Percentiles rank a stretch among this genome's conserved stretches.
phyloP scores from a whole-genome alignment of 164 flowering plant species.

The grape (Vitis vinifera) region ASM3070453v1 NC_081816.1:17523501-17524000 shows the following conservation, averaged over 20 bases:
- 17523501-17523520: constrained; percentile 97
- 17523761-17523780: constrained; percentile 30
- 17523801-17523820: too few relatives aligned
- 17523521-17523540: constrained; percentile 81
- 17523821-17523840: too few relatives aligned
- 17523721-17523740: constrained; percentile 61
- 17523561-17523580: constrained; percentile 81
- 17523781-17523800: too few relatives aligned
- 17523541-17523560: constrained; percentile 55
- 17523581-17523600: constrained; percentile 84
- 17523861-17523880: too few relatives aligned
- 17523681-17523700: constrained; percentile 53
- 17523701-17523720: constrained; percentile 58
- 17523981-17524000: too few relatives aligned
- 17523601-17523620: constrained; percentile 68
- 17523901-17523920: too few relatives aligned
- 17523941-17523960: too few relatives aligned
- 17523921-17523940: too few relatives aligned
- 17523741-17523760: constrained; percentile 66
- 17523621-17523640: constrained; percentile 73
- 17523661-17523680: constrained; percentile 58
- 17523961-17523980: too few relatives aligned
- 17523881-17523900: too few relatives aligned
- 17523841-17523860: too few relatives aligned
- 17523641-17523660: constrained; percentile 68